phyloP scores from a whole-genome alignment of 1,284 basidiomycete genomes.

The Bondarzewia mesenterica region DNA sequence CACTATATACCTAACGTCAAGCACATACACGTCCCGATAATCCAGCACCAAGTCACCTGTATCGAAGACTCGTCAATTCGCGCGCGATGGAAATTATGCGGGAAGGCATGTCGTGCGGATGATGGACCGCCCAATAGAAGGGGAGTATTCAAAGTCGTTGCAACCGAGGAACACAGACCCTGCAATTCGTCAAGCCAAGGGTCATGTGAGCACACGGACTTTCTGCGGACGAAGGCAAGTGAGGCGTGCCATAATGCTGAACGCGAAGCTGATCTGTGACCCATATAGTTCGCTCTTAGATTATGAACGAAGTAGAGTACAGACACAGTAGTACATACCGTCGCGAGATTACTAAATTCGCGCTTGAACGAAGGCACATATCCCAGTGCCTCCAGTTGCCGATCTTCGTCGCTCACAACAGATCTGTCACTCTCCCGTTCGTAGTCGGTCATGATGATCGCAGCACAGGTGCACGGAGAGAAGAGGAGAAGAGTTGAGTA shows the following conservation, averaged over 20 bases:
- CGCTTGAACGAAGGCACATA: constrained; percentile 74
- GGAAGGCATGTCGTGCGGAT: constrained; percentile 38
- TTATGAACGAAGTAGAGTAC: not conserved
- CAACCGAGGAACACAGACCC: constrained; percentile 74
- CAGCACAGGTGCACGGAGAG: no score
- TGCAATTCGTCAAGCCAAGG: constrained; percentile 14
- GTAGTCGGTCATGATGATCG: constrained; percentile 4
- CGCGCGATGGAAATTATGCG: not conserved
- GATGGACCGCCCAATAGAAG: constrained; percentile 69
- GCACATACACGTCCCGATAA: constrained; percentile 66
- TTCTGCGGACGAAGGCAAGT: not conserved
- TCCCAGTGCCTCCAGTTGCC: constrained; percentile 57
- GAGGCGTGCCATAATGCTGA: constrained; percentile 63
- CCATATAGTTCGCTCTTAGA: not conserved
- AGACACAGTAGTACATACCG: constrained; percentile 43
- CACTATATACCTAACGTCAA: constrained; percentile 48
- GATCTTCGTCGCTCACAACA: constrained; percentile 44
- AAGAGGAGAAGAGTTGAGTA: no score
- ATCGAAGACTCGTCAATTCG: not conserved
- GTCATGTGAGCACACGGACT: no score
- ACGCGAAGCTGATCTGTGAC: constrained; percentile 63
- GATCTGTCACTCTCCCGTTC: not conserved
- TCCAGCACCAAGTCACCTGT: constrained; percentile 78
- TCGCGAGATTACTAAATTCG: constrained; percentile 76
- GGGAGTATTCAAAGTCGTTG: constrained; percentile 79